A percentile compares a stretch with the other conserved stretches of the same genome.
Evolutionary conservation across 352 stramenopile genomes (phyloP).

Genomic region (Phytophthora rubi): DNA sequence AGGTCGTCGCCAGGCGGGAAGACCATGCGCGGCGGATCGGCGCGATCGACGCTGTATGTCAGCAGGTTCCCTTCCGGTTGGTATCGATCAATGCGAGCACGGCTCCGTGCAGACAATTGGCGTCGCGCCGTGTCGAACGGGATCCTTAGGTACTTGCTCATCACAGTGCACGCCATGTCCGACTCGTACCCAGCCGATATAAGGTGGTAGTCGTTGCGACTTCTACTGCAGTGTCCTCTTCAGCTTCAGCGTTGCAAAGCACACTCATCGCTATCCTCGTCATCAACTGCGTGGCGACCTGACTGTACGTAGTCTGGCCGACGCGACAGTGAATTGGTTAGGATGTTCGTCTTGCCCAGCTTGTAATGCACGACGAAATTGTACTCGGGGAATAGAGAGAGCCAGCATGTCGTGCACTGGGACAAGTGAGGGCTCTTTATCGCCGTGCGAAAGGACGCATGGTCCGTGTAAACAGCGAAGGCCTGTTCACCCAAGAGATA

Average conservation of each 20-base stretch:
- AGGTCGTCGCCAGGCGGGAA: too few relatives aligned
- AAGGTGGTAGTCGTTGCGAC: background rate
- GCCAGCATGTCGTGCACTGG: too few relatives aligned
- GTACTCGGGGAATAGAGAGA: too few relatives aligned
- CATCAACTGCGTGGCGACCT: background rate
- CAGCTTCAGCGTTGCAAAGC: background rate
- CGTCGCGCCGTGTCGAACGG: too few relatives aligned
- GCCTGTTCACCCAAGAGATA: too few relatives aligned
- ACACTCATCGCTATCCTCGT: conserved; percentile 7
- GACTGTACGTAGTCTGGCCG: conserved; percentile 10
- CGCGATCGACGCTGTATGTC: conserved; percentile 5
- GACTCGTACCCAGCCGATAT: conserved; percentile 1
- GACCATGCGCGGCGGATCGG: background rate
- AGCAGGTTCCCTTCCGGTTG: background rate
- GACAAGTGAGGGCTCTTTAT: too few relatives aligned
- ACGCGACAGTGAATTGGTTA: conserved; percentile 15
- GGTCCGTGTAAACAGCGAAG: too few relatives aligned
- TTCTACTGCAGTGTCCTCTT: background rate
- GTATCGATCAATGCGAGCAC: conserved; percentile 2
- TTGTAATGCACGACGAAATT: too few relatives aligned
- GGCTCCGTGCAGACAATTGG: too few relatives aligned
- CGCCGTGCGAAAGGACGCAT: too few relatives aligned
- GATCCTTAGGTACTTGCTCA: too few relatives aligned
- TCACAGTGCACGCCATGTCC: too few relatives aligned
- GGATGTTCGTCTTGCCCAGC: background rate